Conservation (phyloP, 2,329 filamentous ascomycete species). For the Macrophomina tecta region DNA sequence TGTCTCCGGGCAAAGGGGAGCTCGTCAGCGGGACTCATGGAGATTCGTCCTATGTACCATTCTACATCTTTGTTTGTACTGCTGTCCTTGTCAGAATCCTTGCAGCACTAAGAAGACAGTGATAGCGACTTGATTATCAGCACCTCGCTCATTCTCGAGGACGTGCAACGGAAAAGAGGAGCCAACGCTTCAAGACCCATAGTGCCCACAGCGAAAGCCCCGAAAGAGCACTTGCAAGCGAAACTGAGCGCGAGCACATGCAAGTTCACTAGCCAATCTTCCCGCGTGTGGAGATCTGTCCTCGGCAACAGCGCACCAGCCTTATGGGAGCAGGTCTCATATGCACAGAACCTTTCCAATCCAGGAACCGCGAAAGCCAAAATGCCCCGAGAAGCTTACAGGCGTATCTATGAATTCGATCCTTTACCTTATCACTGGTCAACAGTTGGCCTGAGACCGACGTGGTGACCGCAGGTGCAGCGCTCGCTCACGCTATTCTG, state of each 20-base stretch:
- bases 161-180: neutral
- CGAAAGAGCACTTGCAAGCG: conserved; percentile 6
- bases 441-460: neutral
- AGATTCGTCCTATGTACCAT: no score
- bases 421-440: neutral
- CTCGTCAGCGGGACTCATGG: no score
- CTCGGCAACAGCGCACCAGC: neutral
- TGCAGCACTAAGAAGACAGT: no score
- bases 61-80: no score
- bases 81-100: neutral
- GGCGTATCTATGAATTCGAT: neutral
- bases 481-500: neutral
- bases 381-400: conserved; percentile 7
- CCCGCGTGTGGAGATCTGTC: neutral
- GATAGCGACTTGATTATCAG: neutral
- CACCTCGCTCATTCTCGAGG: neutral
- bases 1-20: no score
- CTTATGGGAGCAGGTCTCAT: neutral
- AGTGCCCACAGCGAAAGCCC: no score
- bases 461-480: neutral
- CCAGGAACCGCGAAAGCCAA: neutral
- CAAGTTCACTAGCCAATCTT: neutral
- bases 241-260: neutral
- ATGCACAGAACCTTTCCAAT: conserved; percentile 1
- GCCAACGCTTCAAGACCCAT: neutral